Evolutionary conservation across 2,329 filamentous ascomycete species (phyloP).

Genomic region (Cylindrodendrum hubeiense): DNA sequence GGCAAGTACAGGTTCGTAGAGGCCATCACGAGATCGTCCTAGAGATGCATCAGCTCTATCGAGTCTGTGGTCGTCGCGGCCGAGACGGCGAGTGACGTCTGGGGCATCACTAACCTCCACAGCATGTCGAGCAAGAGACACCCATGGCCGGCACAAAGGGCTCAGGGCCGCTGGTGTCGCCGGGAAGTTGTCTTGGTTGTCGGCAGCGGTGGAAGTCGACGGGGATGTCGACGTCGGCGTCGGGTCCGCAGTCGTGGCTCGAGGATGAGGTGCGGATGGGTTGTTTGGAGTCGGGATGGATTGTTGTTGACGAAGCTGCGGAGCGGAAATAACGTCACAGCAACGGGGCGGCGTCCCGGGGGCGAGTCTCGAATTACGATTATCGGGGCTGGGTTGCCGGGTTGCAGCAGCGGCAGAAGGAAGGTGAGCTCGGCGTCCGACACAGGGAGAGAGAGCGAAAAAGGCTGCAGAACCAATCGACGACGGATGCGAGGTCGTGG

Average conservation of each 20-base stretch:
- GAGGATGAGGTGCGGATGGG: conserved; percentile 27
- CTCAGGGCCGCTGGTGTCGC: conserved; percentile 28
- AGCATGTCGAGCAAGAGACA: conserved; percentile 71
- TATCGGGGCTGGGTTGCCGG: conserved; percentile 33
- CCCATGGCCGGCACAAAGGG: conserved; percentile 62
- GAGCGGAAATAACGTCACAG: conserved; percentile 44
- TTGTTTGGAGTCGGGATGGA: conserved; percentile 19
- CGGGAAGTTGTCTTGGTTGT: conserved; percentile 25
- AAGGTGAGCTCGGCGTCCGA: conserved; percentile 6
- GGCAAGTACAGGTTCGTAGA: conserved; percentile 89
- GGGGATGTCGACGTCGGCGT: conserved; percentile 12
- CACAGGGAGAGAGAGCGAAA: conserved; percentile 14
- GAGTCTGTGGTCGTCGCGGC: conserved; percentile 13
- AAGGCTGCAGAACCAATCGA: conserved; percentile 12
- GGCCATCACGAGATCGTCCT: conserved; percentile 83
- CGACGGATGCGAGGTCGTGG: conserved; percentile 14
- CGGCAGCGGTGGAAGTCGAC: conserved; percentile 10
- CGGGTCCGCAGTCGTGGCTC: conserved; percentile 21
- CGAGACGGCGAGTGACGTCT: conserved; percentile 14
- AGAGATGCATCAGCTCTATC: conserved; percentile 45
- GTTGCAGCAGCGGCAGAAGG: conserved; percentile 28
- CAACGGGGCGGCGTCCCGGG: conserved; percentile 26
- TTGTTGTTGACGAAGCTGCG: conserved; percentile 35
- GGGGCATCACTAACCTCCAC: conserved; percentile 57
- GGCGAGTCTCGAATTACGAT: conserved; percentile 38